Conservation (phyloP, 106 monocot genomes). For the Phalaenopsis equestris region DNA sequence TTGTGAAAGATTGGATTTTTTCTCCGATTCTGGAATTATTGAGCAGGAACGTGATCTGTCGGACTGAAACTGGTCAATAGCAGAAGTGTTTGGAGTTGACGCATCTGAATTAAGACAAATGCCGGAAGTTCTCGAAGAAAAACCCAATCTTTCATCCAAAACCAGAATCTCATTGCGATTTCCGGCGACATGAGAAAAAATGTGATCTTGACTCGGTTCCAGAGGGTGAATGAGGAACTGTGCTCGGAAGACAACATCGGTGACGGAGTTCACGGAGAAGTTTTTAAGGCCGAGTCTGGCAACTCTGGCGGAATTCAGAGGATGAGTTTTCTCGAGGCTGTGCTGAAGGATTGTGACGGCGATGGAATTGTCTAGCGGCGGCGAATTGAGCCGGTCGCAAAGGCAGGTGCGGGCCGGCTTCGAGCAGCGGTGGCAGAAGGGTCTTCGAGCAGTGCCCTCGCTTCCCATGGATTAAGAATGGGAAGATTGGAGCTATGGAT, state of each 20-base stretch:
- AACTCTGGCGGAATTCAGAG: constrained; percentile 69
- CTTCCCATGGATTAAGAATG: constrained; percentile 15
- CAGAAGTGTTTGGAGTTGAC: not conserved
- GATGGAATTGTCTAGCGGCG: constrained; percentile 68
- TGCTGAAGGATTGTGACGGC: constrained; percentile 74
- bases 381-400: constrained; percentile 48
- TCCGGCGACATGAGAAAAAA: not conserved
- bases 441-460: constrained; percentile 22
- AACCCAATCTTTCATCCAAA: constrained; percentile 3
- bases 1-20: not conserved
- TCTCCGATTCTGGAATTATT: not conserved
- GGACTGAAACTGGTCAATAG: not conserved
- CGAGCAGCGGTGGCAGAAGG: constrained; percentile 56
- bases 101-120: not conserved
- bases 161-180: not conserved
- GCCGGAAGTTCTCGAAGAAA: not conserved
- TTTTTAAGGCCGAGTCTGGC: constrained; percentile 60
- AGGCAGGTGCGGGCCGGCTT: constrained; percentile 67
- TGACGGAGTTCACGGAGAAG: constrained; percentile 35
- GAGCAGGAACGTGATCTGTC: too few relatives aligned
- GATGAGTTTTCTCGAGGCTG: constrained; percentile 54
- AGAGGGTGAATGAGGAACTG: constrained; percentile 45
- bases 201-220: not conserved
- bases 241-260: constrained; percentile 55
- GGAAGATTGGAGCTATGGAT: not conserved